Conservation (phyloP, 106 monocot genomes). For the Apostasia ramifera region DNA sequence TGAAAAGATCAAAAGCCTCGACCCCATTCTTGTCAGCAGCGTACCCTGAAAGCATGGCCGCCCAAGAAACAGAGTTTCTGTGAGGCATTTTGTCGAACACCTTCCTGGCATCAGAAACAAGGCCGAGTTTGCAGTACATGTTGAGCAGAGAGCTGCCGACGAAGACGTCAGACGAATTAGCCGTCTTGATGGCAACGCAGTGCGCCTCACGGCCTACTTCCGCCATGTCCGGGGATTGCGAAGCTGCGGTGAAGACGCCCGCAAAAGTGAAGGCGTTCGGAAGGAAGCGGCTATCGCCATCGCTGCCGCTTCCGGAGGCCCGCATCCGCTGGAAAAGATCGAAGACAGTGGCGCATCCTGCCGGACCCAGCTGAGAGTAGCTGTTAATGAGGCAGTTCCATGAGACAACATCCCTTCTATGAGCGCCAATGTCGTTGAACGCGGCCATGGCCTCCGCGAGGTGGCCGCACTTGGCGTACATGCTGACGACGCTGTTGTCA, state of each 20-base stretch:
- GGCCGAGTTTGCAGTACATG: constrained; percentile 53
- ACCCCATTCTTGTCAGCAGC: constrained; percentile 15
- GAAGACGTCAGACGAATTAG: constrained; percentile 29
- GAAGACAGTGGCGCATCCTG: background rate
- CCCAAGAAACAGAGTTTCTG: constrained; percentile 54
- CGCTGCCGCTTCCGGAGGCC: constrained; percentile 3
- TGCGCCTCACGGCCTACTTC: constrained; percentile 32
- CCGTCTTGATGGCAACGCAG: constrained; percentile 47
- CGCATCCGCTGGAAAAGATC: constrained; percentile 34
- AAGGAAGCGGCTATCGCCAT: background rate
- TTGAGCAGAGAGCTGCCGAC: constrained; percentile 45
- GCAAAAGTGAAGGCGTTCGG: constrained; percentile 56
- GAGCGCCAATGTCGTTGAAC: constrained; percentile 26
- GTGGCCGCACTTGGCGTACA: constrained; percentile 48
- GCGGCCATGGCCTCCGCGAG: constrained; percentile 18
- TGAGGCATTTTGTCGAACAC: constrained; percentile 60
- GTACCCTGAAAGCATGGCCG: constrained; percentile 56
- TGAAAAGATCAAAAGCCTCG: constrained; percentile 45
- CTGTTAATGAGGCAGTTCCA: constrained; percentile 66
- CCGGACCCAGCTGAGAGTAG: constrained; percentile 24
- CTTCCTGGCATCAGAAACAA: constrained; percentile 36
- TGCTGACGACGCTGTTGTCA: constrained; percentile 44
- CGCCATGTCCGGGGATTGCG: background rate
- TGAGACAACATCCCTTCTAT: constrained; percentile 38
- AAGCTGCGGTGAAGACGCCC: constrained; percentile 41